phyloP scores from a whole-genome alignment of 2,329 filamentous ascomycete genomes.

The Fusarium scirpi region DNA sequence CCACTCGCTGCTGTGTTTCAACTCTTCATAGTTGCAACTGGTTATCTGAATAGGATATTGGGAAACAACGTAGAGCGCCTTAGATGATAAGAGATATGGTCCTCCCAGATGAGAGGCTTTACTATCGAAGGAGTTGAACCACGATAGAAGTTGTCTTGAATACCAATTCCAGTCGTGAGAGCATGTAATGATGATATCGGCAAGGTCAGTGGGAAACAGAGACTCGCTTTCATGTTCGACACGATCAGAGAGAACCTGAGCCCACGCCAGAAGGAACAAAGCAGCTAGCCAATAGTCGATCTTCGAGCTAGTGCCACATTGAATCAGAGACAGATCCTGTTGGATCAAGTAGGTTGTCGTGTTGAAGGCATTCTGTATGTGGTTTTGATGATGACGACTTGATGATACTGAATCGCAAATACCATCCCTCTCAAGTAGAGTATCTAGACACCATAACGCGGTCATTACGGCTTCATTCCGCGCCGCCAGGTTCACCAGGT shows the following conservation, averaged over 20 bases:
- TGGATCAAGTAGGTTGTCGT: not conserved
- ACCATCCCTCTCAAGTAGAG: not conserved
- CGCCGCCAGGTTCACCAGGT: not conserved
- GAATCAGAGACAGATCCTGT: rapidly evolving
- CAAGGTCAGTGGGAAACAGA: not conserved
- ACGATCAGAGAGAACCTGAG: conserved; percentile 1
- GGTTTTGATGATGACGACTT: not conserved
- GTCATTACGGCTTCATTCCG: not conserved
- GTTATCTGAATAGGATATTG: conserved; percentile 5
- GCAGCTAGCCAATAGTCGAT: conserved; percentile 1
- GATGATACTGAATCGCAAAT: not conserved
- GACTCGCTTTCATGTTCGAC: not conserved
- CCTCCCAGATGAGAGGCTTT: conserved; percentile 1
- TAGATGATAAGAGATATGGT: not conserved
- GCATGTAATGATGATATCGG: not conserved
- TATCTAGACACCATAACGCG: not conserved
- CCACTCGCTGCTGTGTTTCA: not conserved
- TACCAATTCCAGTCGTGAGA: conserved; percentile 14
- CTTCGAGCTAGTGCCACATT: not conserved
- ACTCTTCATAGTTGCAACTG: conserved; percentile 12
- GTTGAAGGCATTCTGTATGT: not conserved
- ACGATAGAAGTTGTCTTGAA: conserved; percentile 3
- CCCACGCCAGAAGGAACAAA: conserved; percentile 1
- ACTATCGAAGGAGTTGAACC: conserved; percentile 8
- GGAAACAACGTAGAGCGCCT: not conserved